Base-by-base conservation (phyloP, 1,139 yeast genomes). In the Kodamaea suecica region DNA sequence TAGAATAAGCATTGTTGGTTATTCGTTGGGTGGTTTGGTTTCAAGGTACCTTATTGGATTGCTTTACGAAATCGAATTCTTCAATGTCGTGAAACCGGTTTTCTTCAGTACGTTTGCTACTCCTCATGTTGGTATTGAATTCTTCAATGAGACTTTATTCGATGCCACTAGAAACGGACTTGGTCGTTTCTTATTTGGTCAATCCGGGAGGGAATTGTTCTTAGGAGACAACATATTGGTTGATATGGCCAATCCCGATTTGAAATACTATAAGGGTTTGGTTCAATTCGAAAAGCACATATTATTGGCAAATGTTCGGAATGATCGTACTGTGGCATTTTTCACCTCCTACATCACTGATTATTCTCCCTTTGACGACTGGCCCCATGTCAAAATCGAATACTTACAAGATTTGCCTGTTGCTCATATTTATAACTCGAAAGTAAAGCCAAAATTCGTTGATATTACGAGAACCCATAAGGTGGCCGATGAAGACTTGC, bases 51-150 rank as follows among this genome's bases (percentile, higher is more conserved):
- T 84, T 11, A 67, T 87, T 40, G 97, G 96, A 0, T 68, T 80
- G 33, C 61, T 87, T 30, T 55, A 73, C 33, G 71, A 66, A 19
- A 46, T 72, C 40, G 72, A 70, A 0, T 69, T 80, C 41, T 86
- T 86, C 47, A 71, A 78, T 2, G 50, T 49, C 2, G 74, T 86
- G 12, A 63, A 72, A 44, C 95, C 95, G 0, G 61, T 74, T 2
- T 63, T 78, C 34, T 83, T 82, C 52, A 71, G 88, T 11, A 84
- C 95, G 0, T 83, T 88, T 64, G 97, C 97, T 2, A 81, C 95
- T 2, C 97, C 97, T 1, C 97, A 90, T 60, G 64, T 86, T 5
- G 96, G 96, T 0, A 73, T 84, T 9, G 70, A 70, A 30, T 76
- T 75, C 47, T 72, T 66, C 48, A 58, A 59, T 12, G 57, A 63